phyloP scores from a whole-genome alignment of 2,329 filamentous ascomycete species.

The Diaporthe sp. region DNA sequence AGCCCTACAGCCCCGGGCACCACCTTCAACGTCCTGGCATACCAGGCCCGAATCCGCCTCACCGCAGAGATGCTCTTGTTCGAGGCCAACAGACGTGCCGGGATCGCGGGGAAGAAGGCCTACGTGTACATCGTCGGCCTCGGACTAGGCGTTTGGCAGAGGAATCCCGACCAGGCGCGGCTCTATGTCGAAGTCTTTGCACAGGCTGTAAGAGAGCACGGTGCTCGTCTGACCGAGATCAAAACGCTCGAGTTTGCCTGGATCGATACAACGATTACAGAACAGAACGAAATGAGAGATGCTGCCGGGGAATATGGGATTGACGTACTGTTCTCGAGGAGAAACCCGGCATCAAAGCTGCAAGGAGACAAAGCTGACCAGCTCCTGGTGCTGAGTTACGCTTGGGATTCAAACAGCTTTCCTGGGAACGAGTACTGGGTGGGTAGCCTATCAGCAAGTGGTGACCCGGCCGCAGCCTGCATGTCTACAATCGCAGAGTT shows the following conservation, averaged over 20 bases:
- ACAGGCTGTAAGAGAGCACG: not conserved
- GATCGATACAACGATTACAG: not conserved
- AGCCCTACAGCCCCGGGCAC: not conserved
- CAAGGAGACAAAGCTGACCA: constrained; percentile 35
- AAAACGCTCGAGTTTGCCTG: constrained; percentile 23
- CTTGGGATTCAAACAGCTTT: constrained; percentile 50
- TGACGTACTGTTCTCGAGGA: constrained; percentile 12
- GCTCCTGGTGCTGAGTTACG: constrained; percentile 49
- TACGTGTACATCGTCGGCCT: constrained; percentile 50
- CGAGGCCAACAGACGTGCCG: constrained; percentile 47
- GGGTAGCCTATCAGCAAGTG: constrained; percentile 42
- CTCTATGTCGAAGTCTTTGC: constrained; percentile 21
- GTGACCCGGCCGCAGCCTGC: constrained; percentile 50
- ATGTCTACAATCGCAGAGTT: constrained; percentile 51
- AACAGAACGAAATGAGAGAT: not conserved
- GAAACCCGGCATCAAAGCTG: constrained; percentile 42
- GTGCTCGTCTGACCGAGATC: not conserved
- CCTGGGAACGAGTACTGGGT: constrained; percentile 51
- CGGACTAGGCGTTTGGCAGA: constrained; percentile 48
- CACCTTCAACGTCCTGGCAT: constrained; percentile 43
- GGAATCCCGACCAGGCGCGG: constrained; percentile 34
- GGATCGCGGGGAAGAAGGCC: constrained; percentile 41
- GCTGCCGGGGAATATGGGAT: not conserved
- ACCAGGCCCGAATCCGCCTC: constrained; percentile 46
- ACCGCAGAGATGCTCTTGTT: constrained; percentile 45